Base-by-base conservation (phyloP, 768 basidiomycete genomes). In the Suillus placidus region DNA sequence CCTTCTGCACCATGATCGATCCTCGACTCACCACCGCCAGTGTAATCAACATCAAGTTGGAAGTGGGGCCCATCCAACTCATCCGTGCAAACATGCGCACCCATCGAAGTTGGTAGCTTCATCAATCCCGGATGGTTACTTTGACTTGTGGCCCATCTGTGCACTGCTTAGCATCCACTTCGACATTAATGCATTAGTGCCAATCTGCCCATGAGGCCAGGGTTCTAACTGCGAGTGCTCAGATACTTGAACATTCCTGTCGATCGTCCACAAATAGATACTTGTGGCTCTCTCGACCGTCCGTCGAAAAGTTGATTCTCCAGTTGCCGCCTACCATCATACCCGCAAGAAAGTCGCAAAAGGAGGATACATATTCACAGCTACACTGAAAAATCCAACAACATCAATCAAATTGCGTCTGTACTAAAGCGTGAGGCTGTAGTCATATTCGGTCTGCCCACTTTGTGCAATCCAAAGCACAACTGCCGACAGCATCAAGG, bases 401-500 rank as follows among this genome's bases (percentile, higher is more conserved):
- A 60, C 26, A 60, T 60, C 37, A 42, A 42, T 4, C 10, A 30
- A 42, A 20, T 9, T 3, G 16, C 18, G 6, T 26, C 57, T 3
- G 51, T n/a, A 61, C 66, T 72, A 93, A 64, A 93, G 79, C 49
- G 91, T 91, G 64, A 98, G 82, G 71, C 91, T 94, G 76, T 97
- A 98, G 74, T 98, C 95, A 79, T 97, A 97, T 77, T 99, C 97
- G 69, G 85, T 87, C 67, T 87, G 87, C 2, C 87, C 83, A 67
- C 85, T 93, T 81, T 97, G 95, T 4, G 95, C 93, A 63, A 95
- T 84, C 97, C 97, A 98, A 16, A 98, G 84, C 4, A 97, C 86
- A 67, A 96, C 84, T 1, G 91, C 88, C 20, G 94, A 95, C 43
- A 91, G 82, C 91, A 93, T 92, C 64, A 93, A 82, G 5, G 87